A percentile compares a stretch with the other conserved stretches of the same genome.
These are phyloP conservation scores for Pseudoneurospora amorphoporcata DNA, from an alignment of 495 filamentous ascomycete species.

Conservation along the genomic window DNA sequence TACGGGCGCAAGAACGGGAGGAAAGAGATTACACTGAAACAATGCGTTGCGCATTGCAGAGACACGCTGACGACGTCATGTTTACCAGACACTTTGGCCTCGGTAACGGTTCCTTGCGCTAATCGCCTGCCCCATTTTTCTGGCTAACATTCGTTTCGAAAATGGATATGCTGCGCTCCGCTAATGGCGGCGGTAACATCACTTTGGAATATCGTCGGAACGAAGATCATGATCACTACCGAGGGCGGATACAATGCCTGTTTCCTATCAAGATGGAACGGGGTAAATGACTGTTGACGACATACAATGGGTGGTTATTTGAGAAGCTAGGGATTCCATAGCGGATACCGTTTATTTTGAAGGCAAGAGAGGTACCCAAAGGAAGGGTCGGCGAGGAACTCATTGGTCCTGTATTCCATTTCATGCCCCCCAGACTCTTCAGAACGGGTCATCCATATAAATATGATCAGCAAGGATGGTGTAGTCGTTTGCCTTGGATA, in stretches of 20 bases:
- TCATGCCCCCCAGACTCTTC: neutral
- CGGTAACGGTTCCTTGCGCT: constrained; percentile 13
- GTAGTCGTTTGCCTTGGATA: neutral
- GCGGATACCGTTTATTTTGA: neutral
- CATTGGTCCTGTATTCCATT: neutral
- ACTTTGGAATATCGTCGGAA: neutral
- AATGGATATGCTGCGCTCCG: neutral
- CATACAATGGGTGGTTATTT: neutral
- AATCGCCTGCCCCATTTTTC: neutral
- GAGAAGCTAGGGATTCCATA: neutral
- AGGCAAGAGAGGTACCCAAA: neutral
- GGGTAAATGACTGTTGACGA: neutral
- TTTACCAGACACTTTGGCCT: constrained; percentile 63
- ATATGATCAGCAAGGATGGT: neutral
- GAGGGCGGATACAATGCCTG: neutral
- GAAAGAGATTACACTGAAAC: constrained; percentile 48
- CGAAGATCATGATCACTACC: neutral
- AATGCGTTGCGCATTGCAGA: constrained; percentile 67
- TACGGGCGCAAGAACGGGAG: constrained; percentile 32
- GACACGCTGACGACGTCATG: constrained; percentile 73
- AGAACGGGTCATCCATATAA: neutral
- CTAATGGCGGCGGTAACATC: neutral
- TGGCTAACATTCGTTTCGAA: neutral
- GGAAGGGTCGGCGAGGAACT: neutral
- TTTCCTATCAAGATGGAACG: neutral